Evolutionary conservation across 2,329 filamentous ascomycete genomes (phyloP).

Genomic region (Cryphonectria nitschkei): DNA sequence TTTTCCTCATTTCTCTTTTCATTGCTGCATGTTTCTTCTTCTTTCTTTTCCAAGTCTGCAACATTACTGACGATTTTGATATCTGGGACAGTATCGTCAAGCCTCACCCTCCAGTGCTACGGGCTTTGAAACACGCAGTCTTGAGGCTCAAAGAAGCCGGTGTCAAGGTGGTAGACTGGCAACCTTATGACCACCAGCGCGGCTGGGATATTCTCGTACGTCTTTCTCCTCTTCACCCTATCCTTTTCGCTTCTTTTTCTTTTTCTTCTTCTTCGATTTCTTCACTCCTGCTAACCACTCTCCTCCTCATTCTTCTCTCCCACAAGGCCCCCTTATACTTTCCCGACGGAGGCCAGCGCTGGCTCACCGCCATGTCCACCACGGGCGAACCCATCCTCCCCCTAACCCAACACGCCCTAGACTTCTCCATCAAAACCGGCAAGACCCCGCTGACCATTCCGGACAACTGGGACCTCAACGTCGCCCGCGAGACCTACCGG

Average conservation of each 20-base stretch:
- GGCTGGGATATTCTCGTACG: constrained; percentile 23
- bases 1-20: not conserved
- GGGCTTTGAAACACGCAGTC: constrained; percentile 19
- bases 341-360: constrained; percentile 21
- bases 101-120: constrained; percentile 27
- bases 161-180: constrained; percentile 29
- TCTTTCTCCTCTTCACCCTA: too few relatives aligned
- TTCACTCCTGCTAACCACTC: not conserved
- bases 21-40: not conserved
- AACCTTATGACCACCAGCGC: constrained; percentile 23
- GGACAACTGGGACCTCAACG: constrained; percentile 23
- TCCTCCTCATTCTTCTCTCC: not conserved
- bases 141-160: constrained; percentile 23
- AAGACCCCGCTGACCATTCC: constrained; percentile 18
- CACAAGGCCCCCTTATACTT: constrained; percentile 16
- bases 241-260: not conserved
- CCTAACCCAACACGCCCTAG: constrained; percentile 28
- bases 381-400: constrained; percentile 30
- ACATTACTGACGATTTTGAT: not conserved
- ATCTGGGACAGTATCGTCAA: constrained; percentile 13
- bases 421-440: constrained; percentile 16
- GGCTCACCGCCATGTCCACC: constrained; percentile 19
- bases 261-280: too few relatives aligned
- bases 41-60: too few relatives aligned
- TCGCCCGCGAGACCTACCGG: constrained; percentile 23